Conservation (phyloP, 768 basidiomycete species). For the Podaxis sp. region DNA sequence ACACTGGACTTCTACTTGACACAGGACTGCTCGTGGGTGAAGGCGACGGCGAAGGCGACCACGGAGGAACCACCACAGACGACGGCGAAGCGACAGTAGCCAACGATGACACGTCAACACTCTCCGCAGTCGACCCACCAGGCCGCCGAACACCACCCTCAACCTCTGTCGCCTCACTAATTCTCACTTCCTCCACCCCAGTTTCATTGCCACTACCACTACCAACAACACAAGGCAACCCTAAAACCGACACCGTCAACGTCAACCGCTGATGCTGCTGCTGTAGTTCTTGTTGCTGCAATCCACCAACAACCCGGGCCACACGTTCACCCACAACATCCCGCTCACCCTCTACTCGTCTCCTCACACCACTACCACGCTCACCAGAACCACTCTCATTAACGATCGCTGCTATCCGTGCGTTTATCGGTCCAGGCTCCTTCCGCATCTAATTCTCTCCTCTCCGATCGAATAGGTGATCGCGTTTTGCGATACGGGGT, state of each 20-base stretch:
- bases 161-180: neutral
- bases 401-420: constrained; percentile 10
- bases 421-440: constrained; percentile 10
- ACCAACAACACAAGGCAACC: constrained; percentile 1
- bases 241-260: constrained; percentile 1
- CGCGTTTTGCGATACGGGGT: too few relatives aligned
- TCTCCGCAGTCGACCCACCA: neutral
- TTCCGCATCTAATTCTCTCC: constrained; percentile 3
- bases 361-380: neutral
- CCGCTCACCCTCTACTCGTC: neutral
- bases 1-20: neutral
- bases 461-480: too few relatives aligned
- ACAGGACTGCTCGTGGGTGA: neutral
- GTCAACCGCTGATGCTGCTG: neutral
- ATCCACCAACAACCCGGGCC: constrained; percentile 6
- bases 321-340: constrained; percentile 9
- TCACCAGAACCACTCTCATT: neutral
- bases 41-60: constrained; percentile 4
- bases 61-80: neutral
- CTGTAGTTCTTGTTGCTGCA: constrained; percentile 4
- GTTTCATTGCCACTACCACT: constrained; percentile 8
- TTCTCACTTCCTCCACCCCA: neutral
- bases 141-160: neutral
- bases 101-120: neutral
- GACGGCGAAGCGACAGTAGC: neutral